Base-by-base conservation (phyloP, 257 asterid genomes). In the Marsdenia floribunda region DNA sequence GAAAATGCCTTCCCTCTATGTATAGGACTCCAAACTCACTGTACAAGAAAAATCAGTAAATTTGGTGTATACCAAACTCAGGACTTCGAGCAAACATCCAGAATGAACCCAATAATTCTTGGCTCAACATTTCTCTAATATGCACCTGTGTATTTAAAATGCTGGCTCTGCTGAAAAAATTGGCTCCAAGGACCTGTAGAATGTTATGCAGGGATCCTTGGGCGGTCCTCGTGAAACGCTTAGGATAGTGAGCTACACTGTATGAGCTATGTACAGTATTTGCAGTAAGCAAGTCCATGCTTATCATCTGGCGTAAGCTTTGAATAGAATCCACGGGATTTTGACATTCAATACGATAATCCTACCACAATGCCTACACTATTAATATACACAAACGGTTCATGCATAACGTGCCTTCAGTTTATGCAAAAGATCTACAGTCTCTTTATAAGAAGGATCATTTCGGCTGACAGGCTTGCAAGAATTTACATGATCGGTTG, bases 401-500 rank as follows among this genome's bases (percentile, higher is more conserved):
- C 79, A 71, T 78, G 68, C 70, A 78, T 81, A 76, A 74, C 83
- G 91, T 71, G 87, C 85, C 83, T 85, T 94, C 83, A 94, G 82
- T 86, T 88, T 94, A 50, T 84, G 89, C 82, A 94, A 74, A 76
- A 94, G 91, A 73, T 92, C 91, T 77, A 92, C 68, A 26, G 97
- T 92, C 75, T 94, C 96, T 83, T 82, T 87, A 78, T 94, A 94
- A 37, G 99, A 92, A 76, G 98, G 97, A 75, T 94, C 99, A 0
- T 79, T 57, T 42, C 93, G 92, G 87, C 87, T 87, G 72, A 94
- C 70, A 53, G 99, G 99, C 88, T 94, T 94, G 88, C 99, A 94
- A 72, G 97, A 92, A 82, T 94, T 94, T 67, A 94, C 83, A 86
- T 94, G 99, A 86, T 92, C 99, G 2, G 97, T 92, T 44, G 99